phyloP scores from a whole-genome alignment of 306 rosid genomes.

The Lathyrus sativus region DNA sequence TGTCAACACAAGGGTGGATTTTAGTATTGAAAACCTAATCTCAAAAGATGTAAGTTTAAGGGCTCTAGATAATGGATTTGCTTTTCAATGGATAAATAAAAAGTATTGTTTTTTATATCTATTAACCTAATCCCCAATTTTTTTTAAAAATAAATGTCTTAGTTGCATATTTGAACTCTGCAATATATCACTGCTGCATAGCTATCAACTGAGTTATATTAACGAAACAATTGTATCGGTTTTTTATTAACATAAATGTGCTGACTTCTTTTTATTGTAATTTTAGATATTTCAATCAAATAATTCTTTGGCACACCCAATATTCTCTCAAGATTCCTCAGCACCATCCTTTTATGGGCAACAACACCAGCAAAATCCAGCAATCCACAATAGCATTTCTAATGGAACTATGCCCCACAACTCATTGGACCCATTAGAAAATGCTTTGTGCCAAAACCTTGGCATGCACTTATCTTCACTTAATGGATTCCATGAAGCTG shows the following conservation, averaged over 20 bases:
- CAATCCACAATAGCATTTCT: constrained; percentile 50
- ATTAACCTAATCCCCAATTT: too few relatives aligned
- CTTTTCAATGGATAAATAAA: constrained; percentile 33
- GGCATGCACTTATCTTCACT: constrained; percentile 61
- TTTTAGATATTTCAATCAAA: constrained; percentile 74
- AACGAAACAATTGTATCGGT: too few relatives aligned
- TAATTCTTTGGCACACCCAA: constrained; percentile 61
- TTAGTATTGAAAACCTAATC: constrained; percentile 66
- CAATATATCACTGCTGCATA: too few relatives aligned
- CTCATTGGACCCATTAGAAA: constrained; percentile 68
- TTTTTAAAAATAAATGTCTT: too few relatives aligned
- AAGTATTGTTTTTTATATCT: not conserved
- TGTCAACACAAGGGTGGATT: constrained; percentile 83
- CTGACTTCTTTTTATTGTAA: constrained; percentile 34
- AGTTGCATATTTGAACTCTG: too few relatives aligned
- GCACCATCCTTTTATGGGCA: constrained; percentile 69
- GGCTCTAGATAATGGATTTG: constrained; percentile 38
- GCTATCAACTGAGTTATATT: too few relatives aligned
- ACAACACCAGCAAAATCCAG: constrained; percentile 58
- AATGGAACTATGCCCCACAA: constrained; percentile 55
- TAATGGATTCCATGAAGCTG: constrained; percentile 43
- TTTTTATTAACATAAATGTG: constrained; percentile 29
- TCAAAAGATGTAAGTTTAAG: constrained; percentile 76
- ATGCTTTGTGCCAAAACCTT: constrained; percentile 56
- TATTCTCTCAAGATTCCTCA: constrained; percentile 80